Evolutionary conservation across 2,329 filamentous ascomycete genomes (phyloP).

Genomic region (Mycogone perniciosa): DNA sequence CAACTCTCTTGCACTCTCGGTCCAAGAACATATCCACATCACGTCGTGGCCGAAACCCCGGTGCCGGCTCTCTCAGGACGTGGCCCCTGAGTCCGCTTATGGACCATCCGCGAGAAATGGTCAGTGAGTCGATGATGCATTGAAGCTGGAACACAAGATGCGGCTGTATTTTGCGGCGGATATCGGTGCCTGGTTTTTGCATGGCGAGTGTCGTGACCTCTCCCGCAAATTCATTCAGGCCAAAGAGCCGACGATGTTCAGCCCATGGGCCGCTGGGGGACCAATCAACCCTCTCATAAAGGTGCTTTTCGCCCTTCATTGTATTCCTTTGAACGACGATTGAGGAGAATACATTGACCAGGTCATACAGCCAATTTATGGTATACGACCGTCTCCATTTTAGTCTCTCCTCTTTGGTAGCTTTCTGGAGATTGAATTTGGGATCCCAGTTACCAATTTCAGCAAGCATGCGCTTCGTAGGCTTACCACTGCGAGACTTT

Average conservation of each 20-base stretch:
- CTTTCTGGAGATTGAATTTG: constrained; percentile 29
- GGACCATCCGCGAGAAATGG: constrained; percentile 39
- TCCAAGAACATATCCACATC: constrained; percentile 41
- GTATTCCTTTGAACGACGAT: constrained; percentile 34
- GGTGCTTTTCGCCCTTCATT: constrained; percentile 27
- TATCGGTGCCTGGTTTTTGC: constrained; percentile 33
- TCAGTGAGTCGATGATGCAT: constrained; percentile 43
- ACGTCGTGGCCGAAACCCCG: constrained; percentile 29
- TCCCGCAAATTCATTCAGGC: constrained; percentile 40
- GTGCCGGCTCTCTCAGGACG: constrained; percentile 28
- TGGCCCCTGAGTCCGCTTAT: constrained; percentile 27
- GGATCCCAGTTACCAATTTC: constrained; percentile 37
- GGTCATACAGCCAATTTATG: constrained; percentile 47
- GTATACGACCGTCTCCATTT: constrained; percentile 43
- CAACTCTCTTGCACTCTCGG: constrained; percentile 23
- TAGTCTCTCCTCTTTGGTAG: constrained; percentile 33
- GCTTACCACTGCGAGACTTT: constrained; percentile 37
- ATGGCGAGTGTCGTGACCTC: constrained; percentile 39
- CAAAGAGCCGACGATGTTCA: constrained; percentile 31
- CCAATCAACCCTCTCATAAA: constrained; percentile 35
- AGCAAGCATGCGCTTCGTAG: constrained; percentile 37
- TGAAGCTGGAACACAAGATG: constrained; percentile 45
- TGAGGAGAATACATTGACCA: constrained; percentile 40
- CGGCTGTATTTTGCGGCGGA: constrained; percentile 36
- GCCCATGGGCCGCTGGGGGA: constrained; percentile 29